Evolutionary conservation across 148 eudicot genomes (phyloP), one percentile per base, ranked within the genome.

Genomic region (Vaccinium macrocarpon): DNA sequence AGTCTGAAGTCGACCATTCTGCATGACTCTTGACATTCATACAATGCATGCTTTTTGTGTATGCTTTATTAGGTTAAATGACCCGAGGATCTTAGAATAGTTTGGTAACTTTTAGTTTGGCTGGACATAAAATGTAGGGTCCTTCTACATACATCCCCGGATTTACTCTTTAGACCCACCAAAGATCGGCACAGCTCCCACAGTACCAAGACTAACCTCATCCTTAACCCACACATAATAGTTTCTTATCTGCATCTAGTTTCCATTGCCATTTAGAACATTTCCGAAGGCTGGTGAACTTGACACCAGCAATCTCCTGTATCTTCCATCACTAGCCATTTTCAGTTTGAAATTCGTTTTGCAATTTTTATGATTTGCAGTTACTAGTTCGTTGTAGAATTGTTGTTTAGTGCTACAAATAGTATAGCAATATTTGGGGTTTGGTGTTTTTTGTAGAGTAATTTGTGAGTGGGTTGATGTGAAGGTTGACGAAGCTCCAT

Each of bases 151-250:
- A 35, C 19, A 35, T 13, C 55, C 50, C 9, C 35, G 0, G 29
- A 6, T 32, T 72, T 72, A 15, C 76, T 72, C 76, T 72, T 38
- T 6, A 72, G 3, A 18, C 76, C 75, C n/a, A 72, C 49, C 19
- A 72, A 35, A 38, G 73, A 68, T 68, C 19, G 42, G 73, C 73
- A 68, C 73, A 68, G 38, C 73, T 68, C 73, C 73, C 73, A 68
- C 42, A 68, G 27, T 68, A 12, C 73, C 18, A 9, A 68, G 38
- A 32, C 73, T 68, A 12, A 68, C 38, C 8, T 29, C 73, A 29
- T 27, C 2, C 38, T 27, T 23, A 7, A 21, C 21, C 21, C 70
- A 64, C 70, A 68, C 73, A 2, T 5, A 12, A 27, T 8, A 21
- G 8, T 61, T 62, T 13, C n/a, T 27, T 16, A 35, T 32, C 6